Percentiles rank a stretch among this genome's conserved stretches.
Evolutionary conservation across 1,284 basidiomycete species (phyloP).

Genomic region (Pulchroboletus neoregius): DNA sequence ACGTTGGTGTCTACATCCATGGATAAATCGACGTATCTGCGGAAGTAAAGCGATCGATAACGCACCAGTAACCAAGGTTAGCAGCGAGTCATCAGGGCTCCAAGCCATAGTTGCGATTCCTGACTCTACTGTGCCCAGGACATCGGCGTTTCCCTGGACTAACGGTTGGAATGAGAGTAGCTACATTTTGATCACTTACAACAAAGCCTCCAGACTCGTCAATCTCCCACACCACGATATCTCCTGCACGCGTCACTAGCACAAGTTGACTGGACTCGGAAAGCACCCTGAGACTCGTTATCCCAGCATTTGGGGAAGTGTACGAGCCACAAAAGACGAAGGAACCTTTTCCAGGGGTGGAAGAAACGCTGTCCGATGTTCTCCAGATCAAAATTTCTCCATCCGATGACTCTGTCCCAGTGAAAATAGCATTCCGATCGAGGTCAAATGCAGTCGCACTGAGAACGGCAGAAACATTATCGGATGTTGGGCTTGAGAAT

Average conservation of each 20-base stretch:
- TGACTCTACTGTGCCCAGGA: slow-evolving; percentile 83
- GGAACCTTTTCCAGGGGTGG: slow-evolving; percentile 10
- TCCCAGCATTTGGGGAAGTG: slow-evolving; percentile 35
- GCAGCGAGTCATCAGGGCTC: slow-evolving; percentile 87
- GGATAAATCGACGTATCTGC: slow-evolving; percentile 2
- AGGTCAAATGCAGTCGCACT: slow-evolving; percentile 59
- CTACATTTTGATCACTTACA: slow-evolving; percentile 31
- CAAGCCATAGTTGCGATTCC: slow-evolving; percentile 83
- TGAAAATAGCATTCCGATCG: slow-evolving; percentile 61
- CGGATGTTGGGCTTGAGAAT: slow-evolving; percentile 38
- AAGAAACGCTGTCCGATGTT: slow-evolving; percentile 29
- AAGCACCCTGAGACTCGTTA: slow-evolving; percentile 62
- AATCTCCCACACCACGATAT: slow-evolving; percentile 66
- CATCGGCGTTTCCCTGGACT: slow-evolving; percentile 44
- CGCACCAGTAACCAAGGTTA: slow-evolving; percentile 76
- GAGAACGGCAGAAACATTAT: slow-evolving; percentile 32
- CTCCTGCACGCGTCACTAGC: slow-evolving; percentile 68
- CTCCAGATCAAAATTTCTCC: slow-evolving; percentile 62
- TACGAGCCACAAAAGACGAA: slow-evolving; percentile 33
- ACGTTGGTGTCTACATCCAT: slow-evolving; percentile 60
- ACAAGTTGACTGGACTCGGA: slow-evolving; percentile 63
- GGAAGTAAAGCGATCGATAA: neutral
- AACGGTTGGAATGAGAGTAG: slow-evolving; percentile 1
- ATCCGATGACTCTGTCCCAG: slow-evolving; percentile 58
- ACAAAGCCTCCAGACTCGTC: slow-evolving; percentile 46